Base-by-base conservation (phyloP, 345 rosid species). In the Erysimum cheiranthoides region DNA sequence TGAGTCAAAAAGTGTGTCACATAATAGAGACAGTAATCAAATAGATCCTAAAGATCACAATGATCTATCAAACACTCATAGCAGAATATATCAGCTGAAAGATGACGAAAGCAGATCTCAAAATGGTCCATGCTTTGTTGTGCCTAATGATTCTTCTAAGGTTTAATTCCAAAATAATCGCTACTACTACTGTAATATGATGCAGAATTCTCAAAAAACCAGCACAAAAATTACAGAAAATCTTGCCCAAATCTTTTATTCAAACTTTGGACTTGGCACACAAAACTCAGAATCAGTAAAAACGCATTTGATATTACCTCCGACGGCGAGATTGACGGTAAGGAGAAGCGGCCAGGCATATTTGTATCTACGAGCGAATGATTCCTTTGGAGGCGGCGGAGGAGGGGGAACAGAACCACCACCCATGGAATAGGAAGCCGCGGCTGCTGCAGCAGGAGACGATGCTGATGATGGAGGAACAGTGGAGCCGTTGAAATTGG, bases 311-410 rank as follows among this genome's bases (percentile, higher is more conserved):
- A 60, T n/a, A n/a, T 56, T 66, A 93, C 98, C 97, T 89, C 96
- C 98, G 68, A 86, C 84, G 54, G 83, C 84, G 50, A 88, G 81
- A 85, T 93, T 93, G 57, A 87, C 93, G 50, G 89, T 80, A 80
- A 89, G 80, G 42, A 93, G 85, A 51, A 93, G 85, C 4, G 97
- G 98, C 94, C 90, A 89, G 34, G 91, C 74, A 81, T 81, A 93
- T 85, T 87, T 89, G 73, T 89, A 91, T 71, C 98, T 91, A 68
- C 86, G 84, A 40, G 88, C 88, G 66, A 93, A 91, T 2, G 97
- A 87, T 78, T 89, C 87, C 85, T 85, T 91, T 0, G 90, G 93
- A 8, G 91, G 89, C 66, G 66, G 91, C 1, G 91, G 89, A 2
- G 93, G 86, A 2, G 93, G 86, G 13, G 93, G 83, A 46, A 72